Percentiles rank a stretch among this genome's conserved stretches.
These are phyloP conservation scores for Aegilops tauschii DNA, from an alignment of 176 grass and related monocot species.

Conservation along the genomic window DNA sequence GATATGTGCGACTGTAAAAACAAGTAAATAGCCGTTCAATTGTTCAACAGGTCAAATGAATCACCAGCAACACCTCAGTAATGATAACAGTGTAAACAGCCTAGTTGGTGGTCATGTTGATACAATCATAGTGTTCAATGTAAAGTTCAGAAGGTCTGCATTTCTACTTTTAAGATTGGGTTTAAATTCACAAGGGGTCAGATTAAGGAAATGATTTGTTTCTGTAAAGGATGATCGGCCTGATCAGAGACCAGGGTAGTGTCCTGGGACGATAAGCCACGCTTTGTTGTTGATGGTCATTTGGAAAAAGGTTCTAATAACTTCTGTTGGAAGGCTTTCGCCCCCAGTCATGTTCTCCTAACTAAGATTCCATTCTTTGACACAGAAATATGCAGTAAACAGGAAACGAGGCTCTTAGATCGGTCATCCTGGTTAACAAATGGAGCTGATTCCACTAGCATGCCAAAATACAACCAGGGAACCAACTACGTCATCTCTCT, in stretches of 20 bases:
- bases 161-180: background rate
- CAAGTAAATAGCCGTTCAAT: background rate
- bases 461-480: background rate
- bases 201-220: background rate
- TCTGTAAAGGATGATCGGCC: too few relatives aligned
- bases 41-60: background rate
- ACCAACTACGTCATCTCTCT: background rate
- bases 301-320: too few relatives aligned
- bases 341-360: too few relatives aligned
- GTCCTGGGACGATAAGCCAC: background rate
- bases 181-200: background rate
- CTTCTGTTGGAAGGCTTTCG: too few relatives aligned
- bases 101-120: background rate
- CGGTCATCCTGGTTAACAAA: background rate
- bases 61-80: background rate
- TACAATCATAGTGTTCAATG: background rate
- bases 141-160: background rate
- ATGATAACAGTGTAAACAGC: background rate
- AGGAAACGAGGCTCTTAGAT: background rate
- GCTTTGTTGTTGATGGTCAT: background rate
- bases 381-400: background rate
- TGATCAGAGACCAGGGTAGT: background rate
- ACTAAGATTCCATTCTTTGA: too few relatives aligned
- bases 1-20: background rate
- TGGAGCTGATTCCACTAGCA: background rate